Percentiles rank a stretch among this genome's conserved stretches.
Conservation (phyloP, 2,329 filamentous ascomycete genomes). For the Periconia sp. region DNA sequence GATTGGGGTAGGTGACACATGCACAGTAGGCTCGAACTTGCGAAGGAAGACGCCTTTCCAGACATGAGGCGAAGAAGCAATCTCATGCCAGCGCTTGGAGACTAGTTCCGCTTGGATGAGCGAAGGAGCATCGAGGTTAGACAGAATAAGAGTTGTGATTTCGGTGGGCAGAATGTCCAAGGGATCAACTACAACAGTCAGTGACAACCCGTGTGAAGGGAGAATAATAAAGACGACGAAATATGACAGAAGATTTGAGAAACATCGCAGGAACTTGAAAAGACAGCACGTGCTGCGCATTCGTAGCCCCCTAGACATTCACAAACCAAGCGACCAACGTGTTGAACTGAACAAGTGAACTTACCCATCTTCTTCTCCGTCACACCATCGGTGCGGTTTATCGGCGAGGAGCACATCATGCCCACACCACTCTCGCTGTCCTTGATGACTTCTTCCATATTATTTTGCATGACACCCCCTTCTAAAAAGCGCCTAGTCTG, state of each 20-base stretch:
- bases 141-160: conserved; percentile 60
- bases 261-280: too few species aligned
- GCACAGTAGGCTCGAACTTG: conserved; percentile 52
- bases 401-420: conserved; percentile 39
- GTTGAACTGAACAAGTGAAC: conserved; percentile 6
- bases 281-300: too few species aligned
- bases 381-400: conserved; percentile 34
- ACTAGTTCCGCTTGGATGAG: conserved; percentile 59
- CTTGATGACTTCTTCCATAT: conserved; percentile 34
- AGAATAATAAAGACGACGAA: too few species aligned
- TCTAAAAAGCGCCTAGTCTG: conserved; percentile 36
- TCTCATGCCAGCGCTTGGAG: conserved; percentile 58
- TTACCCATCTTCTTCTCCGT: conserved; percentile 39
- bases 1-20: conserved; percentile 49
- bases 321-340: too few species aligned
- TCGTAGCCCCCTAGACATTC: too few species aligned
- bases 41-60: conserved; percentile 65
- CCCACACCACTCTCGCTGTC: conserved; percentile 42
- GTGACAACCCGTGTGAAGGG: not conserved
- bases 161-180: conserved; percentile 59
- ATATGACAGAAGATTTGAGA: too few species aligned
- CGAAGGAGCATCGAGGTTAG: conserved; percentile 60
- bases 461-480: conserved; percentile 13
- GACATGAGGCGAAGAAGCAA: conserved; percentile 59
- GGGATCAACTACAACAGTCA: conserved; percentile 49